These are phyloP conservation scores for Neurospora sp. DNA, from an alignment of 495 filamentous ascomycete species.

Conservation along the genomic window DNA sequence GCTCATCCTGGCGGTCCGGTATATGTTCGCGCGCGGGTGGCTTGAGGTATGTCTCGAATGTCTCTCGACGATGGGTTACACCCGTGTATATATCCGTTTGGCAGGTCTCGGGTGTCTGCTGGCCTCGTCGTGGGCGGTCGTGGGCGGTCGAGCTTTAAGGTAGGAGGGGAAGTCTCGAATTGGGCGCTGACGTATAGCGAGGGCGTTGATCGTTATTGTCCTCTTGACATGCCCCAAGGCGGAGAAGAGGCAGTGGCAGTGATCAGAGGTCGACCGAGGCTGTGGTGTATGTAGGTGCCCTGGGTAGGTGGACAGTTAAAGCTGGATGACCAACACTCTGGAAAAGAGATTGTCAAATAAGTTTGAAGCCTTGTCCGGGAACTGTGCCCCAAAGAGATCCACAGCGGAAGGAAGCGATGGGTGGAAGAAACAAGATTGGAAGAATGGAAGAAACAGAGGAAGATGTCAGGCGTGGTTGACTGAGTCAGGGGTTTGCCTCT, in stretches of 20 bases:
- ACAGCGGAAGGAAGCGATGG: neutral
- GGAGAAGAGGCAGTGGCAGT: neutral
- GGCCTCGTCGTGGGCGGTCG: neutral
- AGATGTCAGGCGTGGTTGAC: neutral
- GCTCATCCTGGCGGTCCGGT: constrained; percentile 20
- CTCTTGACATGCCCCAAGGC: neutral
- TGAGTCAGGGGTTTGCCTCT: neutral
- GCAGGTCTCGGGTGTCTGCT: neutral
- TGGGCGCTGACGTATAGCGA: neutral
- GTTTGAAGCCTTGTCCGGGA: neutral
- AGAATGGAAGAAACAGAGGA: neutral
- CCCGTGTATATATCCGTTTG: neutral
- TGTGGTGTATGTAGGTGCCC: neutral
- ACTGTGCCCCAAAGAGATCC: neutral
- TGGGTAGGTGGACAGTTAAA: neutral
- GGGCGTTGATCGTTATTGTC: neutral
- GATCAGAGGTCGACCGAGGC: neutral
- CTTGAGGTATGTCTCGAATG: neutral
- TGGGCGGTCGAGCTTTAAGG: neutral
- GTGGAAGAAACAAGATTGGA: neutral
- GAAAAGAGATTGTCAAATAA: neutral
- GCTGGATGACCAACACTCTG: neutral
- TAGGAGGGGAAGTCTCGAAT: neutral
- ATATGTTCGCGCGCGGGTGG: neutral
- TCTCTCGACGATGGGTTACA: neutral